Base-by-base conservation (phyloP, 2,329 filamentous ascomycete genomes). In the Colletotrichum magnum region DNA sequence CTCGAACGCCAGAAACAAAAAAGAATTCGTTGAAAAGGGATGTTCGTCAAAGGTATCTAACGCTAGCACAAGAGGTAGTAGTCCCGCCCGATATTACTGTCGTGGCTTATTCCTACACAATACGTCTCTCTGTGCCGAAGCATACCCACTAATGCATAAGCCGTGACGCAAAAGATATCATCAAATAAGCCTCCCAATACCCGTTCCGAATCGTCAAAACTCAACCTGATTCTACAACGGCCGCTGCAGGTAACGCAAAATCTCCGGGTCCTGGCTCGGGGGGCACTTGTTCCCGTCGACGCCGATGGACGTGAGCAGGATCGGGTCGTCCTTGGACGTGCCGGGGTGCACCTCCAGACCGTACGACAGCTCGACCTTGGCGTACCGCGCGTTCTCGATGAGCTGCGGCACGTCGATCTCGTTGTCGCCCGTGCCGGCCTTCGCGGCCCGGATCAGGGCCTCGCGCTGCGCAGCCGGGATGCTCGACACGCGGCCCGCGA, bases 281-380 rank as follows among this genome's bases (percentile, higher is more conserved):
- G 82, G 82, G 36, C 79, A 71, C 65, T 71, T 75, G 13, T 72
- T 68, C 21, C 70, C 61, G 12, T 73, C 74, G 1, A 72, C 63
- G 18, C 77, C 74, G 45, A 70, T 76, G 24, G 74, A 74, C 0
- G 73, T 74, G 41, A 74, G 73, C 16, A 84, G 50, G 16, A 83
- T 76, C 0, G 80, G 80, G 36, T 84, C 82, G 24, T 83, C 78
- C 60, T 77, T 79, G 5, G 76, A 72, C 9, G 82, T 83, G n/a
- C 76, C 74, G 0, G 81, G 80, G 53, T 84, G 82, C 21, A 84
- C 75, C 69, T 84, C 82, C 12, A 84, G 68, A 6, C 69, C 64
- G 21, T 70, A 68, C 2, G 58, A 51, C 24, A 68, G 47, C 56
- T 62, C 56, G 1, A 47, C 54, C 54, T 70, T 68, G 39, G 54